Percentiles rank a stretch among this genome's conserved stretches.
phyloP scores from a whole-genome alignment of 2,329 filamentous ascomycete species.

The Epichloe scottii region DNA sequence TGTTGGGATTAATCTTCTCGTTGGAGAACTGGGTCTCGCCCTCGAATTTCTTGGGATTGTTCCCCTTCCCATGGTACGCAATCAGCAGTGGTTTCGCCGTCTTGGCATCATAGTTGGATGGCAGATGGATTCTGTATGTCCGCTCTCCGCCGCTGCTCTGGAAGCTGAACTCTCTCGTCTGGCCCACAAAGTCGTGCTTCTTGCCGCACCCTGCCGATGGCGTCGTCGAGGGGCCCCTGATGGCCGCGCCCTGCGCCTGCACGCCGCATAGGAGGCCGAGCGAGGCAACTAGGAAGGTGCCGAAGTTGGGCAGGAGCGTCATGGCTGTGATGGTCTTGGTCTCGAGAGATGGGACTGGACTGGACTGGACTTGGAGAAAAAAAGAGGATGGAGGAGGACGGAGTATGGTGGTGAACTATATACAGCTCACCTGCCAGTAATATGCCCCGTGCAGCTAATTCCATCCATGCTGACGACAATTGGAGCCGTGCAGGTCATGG shows the following conservation, averaged over 20 bases:
- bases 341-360: too few species aligned
- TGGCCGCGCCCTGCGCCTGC: not conserved
- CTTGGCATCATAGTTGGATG: slow-evolving; percentile 19
- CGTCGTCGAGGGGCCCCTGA: not conserved
- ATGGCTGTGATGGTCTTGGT: not conserved
- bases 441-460: too few species aligned
- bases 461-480: too few species aligned
- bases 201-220: slow-evolving; percentile 10
- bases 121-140: slow-evolving; percentile 12
- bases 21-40: slow-evolving; percentile 23
- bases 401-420: too few species aligned
- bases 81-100: slow-evolving; percentile 28
- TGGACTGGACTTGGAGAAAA: too few species aligned
- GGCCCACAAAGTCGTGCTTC: slow-evolving; percentile 11
- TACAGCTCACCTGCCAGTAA: too few species aligned
- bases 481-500: too few species aligned
- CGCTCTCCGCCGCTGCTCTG: slow-evolving; percentile 11
- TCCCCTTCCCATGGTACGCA: slow-evolving; percentile 32
- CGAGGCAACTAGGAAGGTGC: not conserved
- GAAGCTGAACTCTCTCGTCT: slow-evolving; percentile 11
- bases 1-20: slow-evolving; percentile 22
- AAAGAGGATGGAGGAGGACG: too few species aligned
- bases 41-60: slow-evolving; percentile 23
- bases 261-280: not conserved
- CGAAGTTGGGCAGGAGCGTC: not conserved